Evolutionary conservation across 2,329 filamentous ascomycete species (phyloP), one percentile per base, ranked within the genome.

Genomic region (Periglandula ipomoeae): DNA sequence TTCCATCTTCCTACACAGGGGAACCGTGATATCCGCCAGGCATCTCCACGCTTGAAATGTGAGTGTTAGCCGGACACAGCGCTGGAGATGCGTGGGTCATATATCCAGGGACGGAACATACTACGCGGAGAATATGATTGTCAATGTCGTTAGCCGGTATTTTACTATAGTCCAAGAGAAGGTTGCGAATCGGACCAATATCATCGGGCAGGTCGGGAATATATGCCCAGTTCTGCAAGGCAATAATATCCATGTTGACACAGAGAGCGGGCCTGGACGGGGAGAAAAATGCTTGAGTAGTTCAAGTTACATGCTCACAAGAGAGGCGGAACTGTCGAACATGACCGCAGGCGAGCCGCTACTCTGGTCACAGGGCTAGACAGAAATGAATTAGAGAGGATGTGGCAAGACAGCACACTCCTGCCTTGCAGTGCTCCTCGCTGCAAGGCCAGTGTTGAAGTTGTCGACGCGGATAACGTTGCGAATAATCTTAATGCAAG

Each of bases 1-100:
- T 70, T 72, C 69, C 72, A 75, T 41, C 70, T 66, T n/a, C 73
- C 72, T 47, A 75, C 66, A 54, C 65, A 73, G 23, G 72, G 69
- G 50, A 68, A 67, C 7, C 66, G 66, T 38, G 69, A 69, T 42
- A 70, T 56, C 24, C 63, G 64, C 73, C 73, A 75, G 6, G 72
- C 66, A 38, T 66, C 61, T 50, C 73, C 69, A 52, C 73, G 66
- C 73, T 47, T 75, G 46, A 44, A 42, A 7, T 40, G 19, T 19
- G 47, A 15, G 27, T 27, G 9, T 43, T 5, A 52, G 39, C 19
- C 19, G 27, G 5, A 15, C 8, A 17, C 20, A 22, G 24, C 26
- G 19, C n/a, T 13, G 6, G 9, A 10, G 3, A 11, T 15, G 11
- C 15, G 15, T 32, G 30, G 3, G 8, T 32, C 38, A 48, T 11